Evolutionary conservation across 768 basidiomycete species (phyloP).

Genomic region (Suillus subaureus): DNA sequence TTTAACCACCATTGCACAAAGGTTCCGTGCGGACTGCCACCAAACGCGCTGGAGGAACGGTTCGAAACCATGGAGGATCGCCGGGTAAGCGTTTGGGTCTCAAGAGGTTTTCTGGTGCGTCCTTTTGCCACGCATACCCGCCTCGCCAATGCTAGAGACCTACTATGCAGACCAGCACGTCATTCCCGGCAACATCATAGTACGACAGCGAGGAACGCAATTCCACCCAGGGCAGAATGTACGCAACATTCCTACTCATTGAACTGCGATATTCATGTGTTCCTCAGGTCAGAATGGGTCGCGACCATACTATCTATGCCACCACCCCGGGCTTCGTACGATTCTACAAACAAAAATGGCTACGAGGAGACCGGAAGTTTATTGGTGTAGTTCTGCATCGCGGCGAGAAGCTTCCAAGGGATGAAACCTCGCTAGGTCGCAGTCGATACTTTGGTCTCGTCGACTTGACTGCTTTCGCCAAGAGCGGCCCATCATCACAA

Average conservation of each 20-base stretch:
- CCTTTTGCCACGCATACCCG: constrained; percentile 10
- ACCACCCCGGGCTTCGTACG: constrained; percentile 89
- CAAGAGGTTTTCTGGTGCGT: constrained; percentile 92
- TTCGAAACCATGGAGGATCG: constrained; percentile 90
- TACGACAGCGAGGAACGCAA: constrained; percentile 89
- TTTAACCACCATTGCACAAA: constrained; percentile 18
- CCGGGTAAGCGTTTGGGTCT: constrained; percentile 92
- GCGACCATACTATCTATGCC: constrained; percentile 95
- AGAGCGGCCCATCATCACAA: constrained; percentile 16
- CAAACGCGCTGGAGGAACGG: constrained; percentile 93
- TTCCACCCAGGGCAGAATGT: constrained; percentile 97
- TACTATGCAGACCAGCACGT: constrained; percentile 76
- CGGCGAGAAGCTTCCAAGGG: constrained; percentile 85
- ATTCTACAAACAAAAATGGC: constrained; percentile 85
- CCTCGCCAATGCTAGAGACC: constrained; percentile 14
- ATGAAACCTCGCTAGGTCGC: constrained; percentile 71
- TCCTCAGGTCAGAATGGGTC: constrained; percentile 81
- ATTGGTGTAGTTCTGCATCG: constrained; percentile 83
- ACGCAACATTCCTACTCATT: constrained; percentile 30
- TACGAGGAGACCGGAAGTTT: constrained; percentile 72
- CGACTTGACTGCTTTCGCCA: constrained; percentile 50
- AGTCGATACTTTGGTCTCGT: constrained; percentile 85
- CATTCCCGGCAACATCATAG: constrained; percentile 93
- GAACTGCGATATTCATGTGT: constrained; percentile 12
- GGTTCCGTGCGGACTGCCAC: constrained; percentile 90